Evolutionary conservation across 78 protist genomes (phyloP), one percentile per base, ranked within the genome.

Genomic region (Dictyostelium purpureum): DNA sequence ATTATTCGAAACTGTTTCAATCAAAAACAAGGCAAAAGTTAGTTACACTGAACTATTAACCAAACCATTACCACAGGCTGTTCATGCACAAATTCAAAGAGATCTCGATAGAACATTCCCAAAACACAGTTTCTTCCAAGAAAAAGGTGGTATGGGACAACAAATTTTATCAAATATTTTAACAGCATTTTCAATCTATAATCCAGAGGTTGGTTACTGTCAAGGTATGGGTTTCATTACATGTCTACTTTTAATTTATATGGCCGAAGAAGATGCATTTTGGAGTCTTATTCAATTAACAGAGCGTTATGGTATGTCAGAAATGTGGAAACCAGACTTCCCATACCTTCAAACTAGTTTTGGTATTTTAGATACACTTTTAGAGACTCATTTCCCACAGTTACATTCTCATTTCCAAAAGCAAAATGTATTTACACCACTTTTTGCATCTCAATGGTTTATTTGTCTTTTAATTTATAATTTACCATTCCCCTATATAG

Each of bases 191-290:
- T 71, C 96, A 6, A 57, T 91, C 21, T 79, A 90, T 74, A 94
- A 96, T 57, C 89, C 93, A 10, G 93, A 78, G 26, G 95, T 96
- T 7, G 97, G 97, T 0, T 96, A 94, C 65, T 94, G 96, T 70
- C 97, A 96, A 54, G 97, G 96, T 31, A 96, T 96, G 97, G 95
- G 93, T 28, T 93, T 93, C 87, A 65, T 96, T 28, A 73, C 94
- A 4, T 95, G 94, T 37, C 51, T 94, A 40, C 63, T 90, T 28
- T 82, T 96, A n/a, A 94, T 94, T 40, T 96, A 96, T 73, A 90
- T 94, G 94, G 79, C 89, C 0, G 96, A 93, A 37, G 97, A 96
- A 51, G 91, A 82, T 31, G 88, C 94, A 21, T 90, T 90, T 54
- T 90, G 94, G 94, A 70, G 61, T 16, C 54, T 90, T 5, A 75